These are phyloP conservation scores for Ceratocystiopsis sp. DNA, from an alignment of 2,329 filamentous ascomycete species.

Conservation along the genomic window DNA sequence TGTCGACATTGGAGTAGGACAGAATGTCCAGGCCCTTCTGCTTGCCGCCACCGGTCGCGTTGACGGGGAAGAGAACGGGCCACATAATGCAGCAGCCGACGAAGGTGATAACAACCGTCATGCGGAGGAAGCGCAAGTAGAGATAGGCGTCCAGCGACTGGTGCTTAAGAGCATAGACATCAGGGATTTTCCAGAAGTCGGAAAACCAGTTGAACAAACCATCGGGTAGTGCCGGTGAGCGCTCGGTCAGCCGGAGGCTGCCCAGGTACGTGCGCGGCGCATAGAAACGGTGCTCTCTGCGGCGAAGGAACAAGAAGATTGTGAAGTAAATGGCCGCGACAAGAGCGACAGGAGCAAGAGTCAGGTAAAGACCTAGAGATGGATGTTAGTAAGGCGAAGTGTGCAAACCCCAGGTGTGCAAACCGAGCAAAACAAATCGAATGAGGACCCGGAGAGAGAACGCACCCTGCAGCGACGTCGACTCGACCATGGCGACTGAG, in stretches of 20 bases:
- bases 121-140: conserved; percentile 74
- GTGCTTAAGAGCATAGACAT: conserved; percentile 73
- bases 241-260: conserved; percentile 30
- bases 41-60: conserved; percentile 58
- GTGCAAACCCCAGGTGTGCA: too few species aligned
- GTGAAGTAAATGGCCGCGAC: conserved; percentile 22
- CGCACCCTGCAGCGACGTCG: conserved; percentile 9
- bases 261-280: conserved; percentile 33
- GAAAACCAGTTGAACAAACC: conserved; percentile 52
- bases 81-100: conserved; percentile 73
- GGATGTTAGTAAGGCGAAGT: background rate
- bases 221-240: conserved; percentile 39
- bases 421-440: background rate
- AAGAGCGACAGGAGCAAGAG: conserved; percentile 22
- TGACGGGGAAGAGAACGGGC: conserved; percentile 74
- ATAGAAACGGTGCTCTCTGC: conserved; percentile 29
- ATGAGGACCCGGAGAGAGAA: background rate
- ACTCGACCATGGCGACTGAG: conserved; percentile 3
- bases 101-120: conserved; percentile 58
- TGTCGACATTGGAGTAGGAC: conserved; percentile 57
- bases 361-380: conserved; percentile 22
- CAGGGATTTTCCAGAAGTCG: conserved; percentile 49
- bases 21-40: conserved; percentile 57
- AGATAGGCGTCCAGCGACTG: conserved; percentile 87
- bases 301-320: conserved; percentile 28